A percentile compares a stretch with the other conserved stretches of the same genome.
Conservation (phyloP, 2,329 filamentous ascomycete species). For the Chlorencoelia australis region DNA sequence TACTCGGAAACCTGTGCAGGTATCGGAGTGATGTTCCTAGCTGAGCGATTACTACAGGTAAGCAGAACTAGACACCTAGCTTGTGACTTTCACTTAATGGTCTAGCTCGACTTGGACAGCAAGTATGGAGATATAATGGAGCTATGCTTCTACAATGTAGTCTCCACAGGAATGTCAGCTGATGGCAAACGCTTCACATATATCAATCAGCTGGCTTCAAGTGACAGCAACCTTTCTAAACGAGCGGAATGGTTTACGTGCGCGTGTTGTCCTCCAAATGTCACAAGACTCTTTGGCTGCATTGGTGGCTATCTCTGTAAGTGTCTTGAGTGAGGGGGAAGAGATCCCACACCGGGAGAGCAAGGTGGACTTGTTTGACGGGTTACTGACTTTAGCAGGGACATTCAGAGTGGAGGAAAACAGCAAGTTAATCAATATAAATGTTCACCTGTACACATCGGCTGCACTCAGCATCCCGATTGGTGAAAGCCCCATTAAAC, state of each 20-base stretch:
- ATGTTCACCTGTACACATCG: conserved; percentile 47
- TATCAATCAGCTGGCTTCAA: conserved; percentile 49
- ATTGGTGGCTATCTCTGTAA: conserved; percentile 48
- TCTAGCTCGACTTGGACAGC: conserved; percentile 37
- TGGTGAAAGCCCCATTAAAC: conserved; percentile 27
- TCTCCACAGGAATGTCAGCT: conserved; percentile 46
- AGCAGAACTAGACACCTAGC: conserved; percentile 1
- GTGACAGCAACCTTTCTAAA: conserved; percentile 37
- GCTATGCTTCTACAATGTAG: conserved; percentile 48
- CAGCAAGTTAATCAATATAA: conserved; percentile 31
- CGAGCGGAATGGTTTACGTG: conserved; percentile 48
- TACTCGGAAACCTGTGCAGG: conserved; percentile 53
- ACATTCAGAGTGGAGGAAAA: conserved; percentile 13
- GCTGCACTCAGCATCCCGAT: conserved; percentile 34
- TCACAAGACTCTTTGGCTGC: conserved; percentile 44
- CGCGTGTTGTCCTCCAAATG: conserved; percentile 51
- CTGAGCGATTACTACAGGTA: conserved; percentile 43
- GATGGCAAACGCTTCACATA: conserved; percentile 51
- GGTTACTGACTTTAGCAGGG: too few relatives aligned
- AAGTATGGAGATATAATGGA: conserved; percentile 51
- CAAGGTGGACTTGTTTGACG: too few relatives aligned
- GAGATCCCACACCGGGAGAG: too few relatives aligned
- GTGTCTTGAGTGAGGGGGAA: too few relatives aligned
- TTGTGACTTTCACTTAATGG: conserved; percentile 2
- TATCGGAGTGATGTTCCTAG: conserved; percentile 51